These are phyloP conservation scores for Hibiscus syriacus DNA, from an alignment of 345 rosid species.

Conservation along the genomic window DNA sequence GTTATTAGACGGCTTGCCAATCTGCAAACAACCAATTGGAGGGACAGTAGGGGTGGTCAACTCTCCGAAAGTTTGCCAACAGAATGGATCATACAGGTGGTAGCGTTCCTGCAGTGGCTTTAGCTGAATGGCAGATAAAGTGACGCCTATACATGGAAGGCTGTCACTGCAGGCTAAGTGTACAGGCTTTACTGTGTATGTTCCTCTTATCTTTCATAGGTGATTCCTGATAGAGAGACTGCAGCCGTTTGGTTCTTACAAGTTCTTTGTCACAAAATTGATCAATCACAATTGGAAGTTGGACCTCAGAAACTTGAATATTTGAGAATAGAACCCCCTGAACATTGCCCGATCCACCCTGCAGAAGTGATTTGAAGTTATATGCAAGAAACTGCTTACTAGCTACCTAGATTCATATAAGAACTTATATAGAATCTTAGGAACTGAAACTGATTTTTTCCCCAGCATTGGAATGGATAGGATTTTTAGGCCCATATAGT, in stretches of 20 bases:
- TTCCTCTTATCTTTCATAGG: slow-evolving; percentile 79
- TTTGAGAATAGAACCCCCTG: slow-evolving; percentile 88
- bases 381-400: slow-evolving; percentile 6
- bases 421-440: not conserved
- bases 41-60: slow-evolving; percentile 71
- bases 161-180: slow-evolving; percentile 94
- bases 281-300: slow-evolving; percentile 85
- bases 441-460: too few relatives aligned
- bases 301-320: too few relatives aligned
- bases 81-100: too few relatives aligned
- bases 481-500: too few relatives aligned
- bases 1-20: slow-evolving; percentile 76
- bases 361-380: slow-evolving; percentile 27
- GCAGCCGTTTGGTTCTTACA: slow-evolving; percentile 86
- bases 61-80: too few relatives aligned
- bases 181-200: slow-evolving; percentile 88
- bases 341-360: slow-evolving; percentile 94
- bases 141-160: slow-evolving; percentile 72
- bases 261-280: slow-evolving; percentile 73
- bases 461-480: too few relatives aligned
- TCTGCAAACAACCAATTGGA: slow-evolving; percentile 74
- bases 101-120: slow-evolving; percentile 61
- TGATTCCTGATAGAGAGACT: too few relatives aligned
- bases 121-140: slow-evolving; percentile 55
- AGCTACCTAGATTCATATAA: too few relatives aligned